phyloP scores from a whole-genome alignment of 768 basidiomycete genomes.

The Baorangia bicolor region DNA sequence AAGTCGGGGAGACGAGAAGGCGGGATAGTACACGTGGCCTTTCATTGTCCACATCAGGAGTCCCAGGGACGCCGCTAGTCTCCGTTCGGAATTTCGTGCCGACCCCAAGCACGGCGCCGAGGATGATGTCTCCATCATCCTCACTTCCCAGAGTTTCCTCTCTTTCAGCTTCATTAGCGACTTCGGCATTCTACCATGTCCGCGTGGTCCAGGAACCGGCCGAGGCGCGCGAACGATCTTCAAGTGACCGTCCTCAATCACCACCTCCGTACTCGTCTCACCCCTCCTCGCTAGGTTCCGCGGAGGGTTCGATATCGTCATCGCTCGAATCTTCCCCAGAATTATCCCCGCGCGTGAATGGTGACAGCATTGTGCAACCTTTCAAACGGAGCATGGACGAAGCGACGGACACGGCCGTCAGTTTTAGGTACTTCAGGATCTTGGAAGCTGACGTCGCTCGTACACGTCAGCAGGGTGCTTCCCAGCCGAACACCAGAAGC shows the following conservation, averaged over 20 bases:
- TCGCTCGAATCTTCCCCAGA: constrained; percentile 15
- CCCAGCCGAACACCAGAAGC: constrained; percentile 6
- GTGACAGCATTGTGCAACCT: constrained; percentile 33
- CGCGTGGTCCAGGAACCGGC: constrained; percentile 30
- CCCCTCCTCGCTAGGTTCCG: constrained; percentile 31
- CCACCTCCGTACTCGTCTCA: constrained; percentile 39
- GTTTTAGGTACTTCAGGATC: constrained; percentile 47
- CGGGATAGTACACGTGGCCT: constrained; percentile 24
- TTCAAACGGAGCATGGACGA: constrained; percentile 49
- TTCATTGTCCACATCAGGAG: constrained; percentile 20
- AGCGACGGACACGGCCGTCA: constrained; percentile 44
- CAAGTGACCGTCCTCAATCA: constrained; percentile 24
- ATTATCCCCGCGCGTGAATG: constrained; percentile 24
- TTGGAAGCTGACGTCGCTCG: constrained; percentile 41
- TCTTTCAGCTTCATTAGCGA: constrained; percentile 68
- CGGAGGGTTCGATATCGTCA: constrained; percentile 22
- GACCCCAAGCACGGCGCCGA: constrained; percentile 34
- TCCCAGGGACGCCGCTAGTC: constrained; percentile 35
- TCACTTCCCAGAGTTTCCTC: constrained; percentile 51
- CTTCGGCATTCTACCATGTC: constrained; percentile 56
- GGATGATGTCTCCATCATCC: constrained; percentile 38
- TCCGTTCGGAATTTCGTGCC: constrained; percentile 60
- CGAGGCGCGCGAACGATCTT: constrained; percentile 14
- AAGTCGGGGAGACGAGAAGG: constrained; percentile 12
- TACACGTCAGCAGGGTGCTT: constrained; percentile 16